Conservation (phyloP, 345 rosid species). For the Cardiospermum halicacabum region DNA sequence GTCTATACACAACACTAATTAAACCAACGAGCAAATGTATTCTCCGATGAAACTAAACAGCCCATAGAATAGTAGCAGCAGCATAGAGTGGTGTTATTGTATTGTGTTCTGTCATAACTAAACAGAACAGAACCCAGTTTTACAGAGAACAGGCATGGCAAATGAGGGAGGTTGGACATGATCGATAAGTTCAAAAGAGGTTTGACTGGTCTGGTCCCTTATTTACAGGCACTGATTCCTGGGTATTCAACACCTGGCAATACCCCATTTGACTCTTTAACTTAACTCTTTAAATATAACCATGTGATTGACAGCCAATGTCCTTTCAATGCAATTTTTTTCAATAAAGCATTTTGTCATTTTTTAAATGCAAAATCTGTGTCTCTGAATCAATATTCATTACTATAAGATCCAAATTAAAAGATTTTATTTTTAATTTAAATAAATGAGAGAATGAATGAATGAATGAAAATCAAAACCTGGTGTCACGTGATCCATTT, state of each 20-base stretch:
- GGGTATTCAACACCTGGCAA: slow-evolving; percentile 27
- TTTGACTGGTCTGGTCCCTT: slow-evolving; percentile 35
- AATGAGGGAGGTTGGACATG: neutral
- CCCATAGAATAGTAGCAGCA: too few species aligned
- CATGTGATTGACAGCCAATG: slow-evolving; percentile 55
- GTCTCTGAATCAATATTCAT: too few species aligned
- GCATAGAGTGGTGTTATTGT: too few species aligned
- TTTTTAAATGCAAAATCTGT: neutral
- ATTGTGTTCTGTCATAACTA: too few species aligned
- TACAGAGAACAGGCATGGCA: neutral
- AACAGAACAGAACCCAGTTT: neutral
- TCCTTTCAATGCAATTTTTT: slow-evolving; percentile 33
- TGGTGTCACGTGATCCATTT: slow-evolving; percentile 38
- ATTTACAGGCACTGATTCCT: slow-evolving; percentile 16
- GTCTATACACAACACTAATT: too few species aligned
- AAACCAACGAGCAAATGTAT: too few species aligned
- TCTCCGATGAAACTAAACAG: too few species aligned
- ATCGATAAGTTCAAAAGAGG: neutral
- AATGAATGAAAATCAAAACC: slow-evolving; percentile 1
- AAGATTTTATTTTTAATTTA: too few species aligned
- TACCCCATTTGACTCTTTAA: slow-evolving; percentile 33
- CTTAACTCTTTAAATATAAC: slow-evolving; percentile 6
- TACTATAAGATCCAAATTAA: too few species aligned
- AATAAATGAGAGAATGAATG: too few species aligned
- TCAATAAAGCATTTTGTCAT: neutral